Conservation (phyloP, 225 moss, liverwort and hornwort genomes). For the Rhytidiadelphus loreus region DNA sequence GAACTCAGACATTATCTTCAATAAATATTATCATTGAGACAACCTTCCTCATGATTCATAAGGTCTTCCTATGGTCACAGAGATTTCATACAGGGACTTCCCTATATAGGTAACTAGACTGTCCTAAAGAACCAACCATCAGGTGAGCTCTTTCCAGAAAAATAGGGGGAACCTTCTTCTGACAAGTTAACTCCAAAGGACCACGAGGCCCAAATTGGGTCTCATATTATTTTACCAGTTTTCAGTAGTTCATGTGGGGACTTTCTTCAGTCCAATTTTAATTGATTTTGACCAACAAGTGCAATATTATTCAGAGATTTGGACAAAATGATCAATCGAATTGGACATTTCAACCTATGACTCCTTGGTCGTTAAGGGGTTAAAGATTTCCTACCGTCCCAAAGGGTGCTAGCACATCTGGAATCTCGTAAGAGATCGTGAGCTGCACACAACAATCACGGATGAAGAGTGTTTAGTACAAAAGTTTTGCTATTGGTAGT, state of each 20-base stretch:
- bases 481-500: neutral
- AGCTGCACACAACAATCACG: slow-evolving; percentile 47
- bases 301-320: neutral
- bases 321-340: neutral
- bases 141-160: neutral
- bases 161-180: neutral
- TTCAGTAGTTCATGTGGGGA: neutral
- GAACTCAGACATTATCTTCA: neutral
- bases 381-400: slow-evolving; percentile 37
- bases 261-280: neutral
- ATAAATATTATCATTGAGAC: neutral
- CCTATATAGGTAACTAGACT: neutral
- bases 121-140: neutral
- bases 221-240: neutral
- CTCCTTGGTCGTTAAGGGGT: neutral
- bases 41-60: neutral
- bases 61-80: neutral
- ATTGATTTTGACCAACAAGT: neutral
- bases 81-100: neutral
- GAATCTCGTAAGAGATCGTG: slow-evolving; percentile 92
- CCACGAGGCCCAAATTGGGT: neutral
- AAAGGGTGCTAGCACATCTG: slow-evolving; percentile 57
- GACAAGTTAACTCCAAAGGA: neutral
- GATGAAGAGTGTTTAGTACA: neutral
- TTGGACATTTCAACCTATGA: neutral